Percentiles rank a stretch among this genome's conserved stretches.
Conservation (phyloP, 371 early-diverging fungal genomes). For the Mortierella sp. region DNA sequence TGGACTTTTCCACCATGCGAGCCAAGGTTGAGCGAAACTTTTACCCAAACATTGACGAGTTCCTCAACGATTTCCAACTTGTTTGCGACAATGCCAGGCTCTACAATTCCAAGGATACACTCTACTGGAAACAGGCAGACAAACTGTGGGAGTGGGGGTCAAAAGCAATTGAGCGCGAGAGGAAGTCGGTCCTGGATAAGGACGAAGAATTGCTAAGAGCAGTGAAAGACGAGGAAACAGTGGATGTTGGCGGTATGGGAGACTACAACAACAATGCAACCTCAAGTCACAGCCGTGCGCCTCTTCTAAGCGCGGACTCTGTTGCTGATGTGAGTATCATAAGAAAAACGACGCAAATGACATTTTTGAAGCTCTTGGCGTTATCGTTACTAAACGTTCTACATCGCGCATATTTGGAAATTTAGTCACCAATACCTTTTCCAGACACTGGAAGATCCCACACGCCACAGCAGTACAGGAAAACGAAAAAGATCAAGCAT, state of each 20-base stretch:
- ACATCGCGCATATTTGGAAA: not conserved
- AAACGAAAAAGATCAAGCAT: conserved; percentile 50
- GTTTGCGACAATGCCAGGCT: conserved; percentile 78
- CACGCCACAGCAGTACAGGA: conserved; percentile 54
- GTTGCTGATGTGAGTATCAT: conserved; percentile 60
- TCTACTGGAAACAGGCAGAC: conserved; percentile 80
- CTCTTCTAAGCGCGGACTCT: conserved; percentile 60
- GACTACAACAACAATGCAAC: conserved; percentile 20
- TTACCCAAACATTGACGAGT: conserved; percentile 67
- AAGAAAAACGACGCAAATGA: not conserved
- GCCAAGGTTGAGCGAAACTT: conserved; percentile 64
- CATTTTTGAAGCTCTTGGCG: not conserved
- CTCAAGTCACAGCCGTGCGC: conserved; percentile 26
- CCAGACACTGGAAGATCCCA: conserved; percentile 35
- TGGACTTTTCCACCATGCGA: conserved; percentile 80
- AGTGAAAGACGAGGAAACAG: conserved; percentile 44
- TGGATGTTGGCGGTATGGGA: conserved; percentile 43
- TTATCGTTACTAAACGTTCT: not conserved
- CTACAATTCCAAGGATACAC: conserved; percentile 80
- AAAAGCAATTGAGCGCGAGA: conserved; percentile 72
- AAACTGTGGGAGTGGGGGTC: conserved; percentile 70
- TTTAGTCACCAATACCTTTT: conserved; percentile 41
- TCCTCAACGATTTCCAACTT: conserved; percentile 72
- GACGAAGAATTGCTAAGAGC: conserved; percentile 39
- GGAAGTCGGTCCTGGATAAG: conserved; percentile 63